Evolutionary conservation across 441 rosid species (phyloP).

Genomic region (Arabidopsis hybrid): DNA sequence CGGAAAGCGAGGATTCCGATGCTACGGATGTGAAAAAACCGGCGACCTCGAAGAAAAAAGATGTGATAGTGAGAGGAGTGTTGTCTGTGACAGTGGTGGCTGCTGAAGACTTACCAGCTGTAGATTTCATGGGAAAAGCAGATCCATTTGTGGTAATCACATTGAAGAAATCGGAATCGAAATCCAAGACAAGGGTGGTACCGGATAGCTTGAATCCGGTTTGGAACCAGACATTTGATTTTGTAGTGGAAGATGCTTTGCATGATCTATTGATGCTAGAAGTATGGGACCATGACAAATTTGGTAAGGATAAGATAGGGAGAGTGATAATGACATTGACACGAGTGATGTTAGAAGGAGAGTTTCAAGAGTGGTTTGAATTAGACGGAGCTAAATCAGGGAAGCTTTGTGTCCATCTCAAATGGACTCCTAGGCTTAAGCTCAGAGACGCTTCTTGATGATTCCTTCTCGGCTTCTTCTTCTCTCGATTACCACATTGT

Average conservation of each 20-base stretch:
- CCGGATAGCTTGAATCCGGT: conserved; percentile 76
- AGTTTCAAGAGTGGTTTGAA: conserved; percentile 61
- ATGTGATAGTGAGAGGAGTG: conserved; percentile 92
- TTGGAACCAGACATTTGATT: conserved; percentile 87
- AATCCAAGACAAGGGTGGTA: conserved; percentile 78
- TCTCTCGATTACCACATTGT: neutral
- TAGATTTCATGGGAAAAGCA: conserved; percentile 87
- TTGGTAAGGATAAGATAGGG: conserved; percentile 93
- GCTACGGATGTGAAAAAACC: conserved; percentile 39
- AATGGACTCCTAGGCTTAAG: conserved; percentile 81
- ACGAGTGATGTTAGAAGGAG: conserved; percentile 82
- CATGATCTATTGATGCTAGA: conserved; percentile 79
- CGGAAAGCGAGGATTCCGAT: conserved; percentile 45
- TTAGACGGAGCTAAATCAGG: conserved; percentile 79
- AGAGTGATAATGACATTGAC: conserved; percentile 87
- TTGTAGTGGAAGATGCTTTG: conserved; percentile 80
- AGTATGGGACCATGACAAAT: conserved; percentile 80
- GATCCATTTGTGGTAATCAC: conserved; percentile 80
- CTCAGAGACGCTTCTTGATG: conserved; percentile 54
- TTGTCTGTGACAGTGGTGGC: conserved; percentile 79
- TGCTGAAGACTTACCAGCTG: conserved; percentile 81
- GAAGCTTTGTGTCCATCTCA: conserved; percentile 64
- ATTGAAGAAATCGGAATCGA: conserved; percentile 80
- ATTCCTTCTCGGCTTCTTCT: neutral
- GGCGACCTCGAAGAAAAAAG: conserved; percentile 54